Base-by-base conservation (phyloP, 495 filamentous ascomycete genomes). In the Lophiostoma macrostomum region DNA sequence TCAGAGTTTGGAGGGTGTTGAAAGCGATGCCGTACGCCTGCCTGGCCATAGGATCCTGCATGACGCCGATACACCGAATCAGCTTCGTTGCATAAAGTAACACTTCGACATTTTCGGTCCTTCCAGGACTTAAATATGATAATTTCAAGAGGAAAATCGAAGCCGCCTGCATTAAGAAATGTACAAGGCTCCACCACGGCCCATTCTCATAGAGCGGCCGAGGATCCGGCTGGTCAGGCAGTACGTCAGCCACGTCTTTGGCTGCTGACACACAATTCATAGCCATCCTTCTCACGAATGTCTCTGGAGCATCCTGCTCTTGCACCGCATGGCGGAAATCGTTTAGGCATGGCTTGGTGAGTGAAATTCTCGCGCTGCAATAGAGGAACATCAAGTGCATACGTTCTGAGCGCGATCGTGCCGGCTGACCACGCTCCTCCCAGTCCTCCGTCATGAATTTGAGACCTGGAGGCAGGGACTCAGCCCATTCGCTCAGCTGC, bases 101-200 rank as follows among this genome's bases (percentile, higher is more conserved):
- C 5, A 50, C 10, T 20, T n/a, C 45, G n/a, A 23, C 29, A n/a
- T 7, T 25, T 1, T 50, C 53, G 29, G 32, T 13, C 4, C 37
- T 20, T 5, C 13, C 29, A 7, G 20, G 20, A 6, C 18, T 25
- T 19, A 19, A 18, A 25, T 41, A 42, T 4, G 46, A 50, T 8
- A 57, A 31, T 1, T 13, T 39, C 5, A 50, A 22, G 23, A 57
- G 53, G 38, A 57, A 30, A 5, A 50, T 30, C 13, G 45, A 34
- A 0, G 38, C 18, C 3, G 53, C 45, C 16, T 57, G 53, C 53
- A 50, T 50, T n/a, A 57, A 2, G 28, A 50, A n/a, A 22, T 57
- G 53, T 5, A 50, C 45, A 22, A 37, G 29, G 35, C 46, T 28
- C 53, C 53, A 57, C 53, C 53, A 57, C 4, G 53, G 53, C 12